Evolutionary conservation across 2,329 filamentous ascomycete genomes (phyloP).

Genomic region (Aspergillus sp.): DNA sequence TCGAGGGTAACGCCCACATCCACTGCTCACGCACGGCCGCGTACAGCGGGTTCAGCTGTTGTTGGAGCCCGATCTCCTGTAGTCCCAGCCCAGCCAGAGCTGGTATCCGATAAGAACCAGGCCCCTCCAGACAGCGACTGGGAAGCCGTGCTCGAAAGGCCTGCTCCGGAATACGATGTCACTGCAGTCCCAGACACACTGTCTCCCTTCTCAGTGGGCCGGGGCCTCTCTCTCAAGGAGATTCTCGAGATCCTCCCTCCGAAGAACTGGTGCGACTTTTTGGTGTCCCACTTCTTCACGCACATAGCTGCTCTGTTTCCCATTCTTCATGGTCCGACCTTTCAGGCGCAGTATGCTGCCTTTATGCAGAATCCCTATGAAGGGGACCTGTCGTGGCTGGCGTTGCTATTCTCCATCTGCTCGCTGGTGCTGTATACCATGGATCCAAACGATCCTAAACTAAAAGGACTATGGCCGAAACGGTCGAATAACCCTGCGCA

Average conservation of each 20-base stretch:
- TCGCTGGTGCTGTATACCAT: constrained; percentile 24
- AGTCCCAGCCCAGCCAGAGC: too few species aligned
- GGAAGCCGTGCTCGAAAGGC: neutral
- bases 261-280: neutral
- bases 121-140: neutral
- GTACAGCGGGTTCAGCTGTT: too few species aligned
- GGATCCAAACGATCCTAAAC: constrained; percentile 20
- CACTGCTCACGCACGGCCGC: too few species aligned
- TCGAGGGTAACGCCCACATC: too few species aligned
- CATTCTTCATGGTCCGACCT: constrained; percentile 8
- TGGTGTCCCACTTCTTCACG: neutral
- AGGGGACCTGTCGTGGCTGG: constrained; percentile 28
- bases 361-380: constrained; percentile 14
- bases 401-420: constrained; percentile 28
- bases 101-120: neutral
- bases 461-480: constrained; percentile 19
- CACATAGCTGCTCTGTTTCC: neutral
- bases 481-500: neutral
- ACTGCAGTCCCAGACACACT: too few species aligned
- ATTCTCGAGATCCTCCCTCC: constrained; percentile 10
- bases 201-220: too few species aligned
- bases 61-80: too few species aligned
- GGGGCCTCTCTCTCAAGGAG: constrained; percentile 10
- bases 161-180: neutral
- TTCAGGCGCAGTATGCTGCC: constrained; percentile 2